Conservation (phyloP, 371 early-diverging fungal species). For the Cokeromyces recurvatus region DNA sequence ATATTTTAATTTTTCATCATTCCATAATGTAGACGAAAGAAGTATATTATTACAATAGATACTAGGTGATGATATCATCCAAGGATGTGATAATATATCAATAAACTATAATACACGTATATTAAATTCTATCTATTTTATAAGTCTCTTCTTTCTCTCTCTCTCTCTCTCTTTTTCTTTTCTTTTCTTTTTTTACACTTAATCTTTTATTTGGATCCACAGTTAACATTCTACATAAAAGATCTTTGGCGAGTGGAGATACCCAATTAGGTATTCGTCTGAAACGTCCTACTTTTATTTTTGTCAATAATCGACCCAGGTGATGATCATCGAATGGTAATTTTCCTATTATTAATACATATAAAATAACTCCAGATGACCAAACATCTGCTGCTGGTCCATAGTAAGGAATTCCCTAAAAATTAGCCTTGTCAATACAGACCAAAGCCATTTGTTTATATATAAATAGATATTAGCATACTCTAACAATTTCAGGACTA, state of each 20-base stretch:
- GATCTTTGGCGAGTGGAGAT: conserved; percentile 54
- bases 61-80: conserved; percentile 11
- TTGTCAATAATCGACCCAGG: conserved; percentile 57
- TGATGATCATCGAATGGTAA: conserved; percentile 81
- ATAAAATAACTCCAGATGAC: conserved; percentile 73
- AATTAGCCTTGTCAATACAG: conserved; percentile 73
- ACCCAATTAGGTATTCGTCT: conserved; percentile 55
- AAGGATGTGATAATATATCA: conserved; percentile 31
- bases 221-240: conserved; percentile 26
- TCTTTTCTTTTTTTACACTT: conserved; percentile 41
- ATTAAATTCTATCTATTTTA: not conserved
- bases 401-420: conserved; percentile 64
- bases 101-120: conserved; percentile 20
- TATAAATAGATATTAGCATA: too few relatives aligned
- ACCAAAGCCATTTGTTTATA: too few relatives aligned
- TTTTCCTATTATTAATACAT: conserved; percentile 62
- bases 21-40: conserved; percentile 1
- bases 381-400: conserved; percentile 77
- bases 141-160: too few relatives aligned
- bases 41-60: not conserved
- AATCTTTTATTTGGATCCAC: conserved; percentile 33
- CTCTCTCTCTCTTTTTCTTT: too few relatives aligned
- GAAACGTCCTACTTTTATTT: conserved; percentile 49
- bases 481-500: conserved; percentile 84
- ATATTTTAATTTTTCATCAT: conserved; percentile 6